phyloP scores from a whole-genome alignment of 2,329 filamentous ascomycete genomes.

The Beauveria medogensis region DNA sequence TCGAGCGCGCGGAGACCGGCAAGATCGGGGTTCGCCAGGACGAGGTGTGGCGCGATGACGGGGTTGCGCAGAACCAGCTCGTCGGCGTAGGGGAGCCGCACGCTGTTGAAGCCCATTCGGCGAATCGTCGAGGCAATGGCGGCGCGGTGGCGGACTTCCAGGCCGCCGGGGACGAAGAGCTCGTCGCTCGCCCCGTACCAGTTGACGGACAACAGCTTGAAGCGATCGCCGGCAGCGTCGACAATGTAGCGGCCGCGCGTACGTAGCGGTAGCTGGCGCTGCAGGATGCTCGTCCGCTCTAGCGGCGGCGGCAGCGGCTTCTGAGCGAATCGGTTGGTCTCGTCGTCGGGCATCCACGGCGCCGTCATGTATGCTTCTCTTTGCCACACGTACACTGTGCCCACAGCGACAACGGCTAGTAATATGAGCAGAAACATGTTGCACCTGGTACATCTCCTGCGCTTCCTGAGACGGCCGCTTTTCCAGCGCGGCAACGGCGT shows the following conservation, averaged over 20 bases:
- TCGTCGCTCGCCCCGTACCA: slow-evolving; percentile 66
- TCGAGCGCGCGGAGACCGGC: slow-evolving; percentile 49
- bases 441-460: background rate
- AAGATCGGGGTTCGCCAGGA: slow-evolving; percentile 54
- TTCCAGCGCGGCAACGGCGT: background rate
- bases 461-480: background rate
- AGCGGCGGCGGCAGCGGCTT: slow-evolving; percentile 38
- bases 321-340: slow-evolving; percentile 38
- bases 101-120: slow-evolving; percentile 60
- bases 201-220: slow-evolving; percentile 58
- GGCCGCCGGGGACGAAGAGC: slow-evolving; percentile 54
- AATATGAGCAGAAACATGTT: background rate
- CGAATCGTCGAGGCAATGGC: slow-evolving; percentile 53
- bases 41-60: slow-evolving; percentile 36
- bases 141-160: slow-evolving; percentile 54
- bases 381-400: slow-evolving; percentile 32
- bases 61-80: slow-evolving; percentile 58
- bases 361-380: slow-evolving; percentile 34
- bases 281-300: slow-evolving; percentile 33
- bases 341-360: slow-evolving; percentile 43
- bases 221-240: slow-evolving; percentile 46
- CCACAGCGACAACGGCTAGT: background rate
- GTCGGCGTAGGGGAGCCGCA: slow-evolving; percentile 60
- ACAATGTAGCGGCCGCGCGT: slow-evolving; percentile 54
- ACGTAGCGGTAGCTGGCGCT: slow-evolving; percentile 49